phyloP scores from a whole-genome alignment of 495 filamentous ascomycete genomes.

The Geoglossum glabrum region DNA sequence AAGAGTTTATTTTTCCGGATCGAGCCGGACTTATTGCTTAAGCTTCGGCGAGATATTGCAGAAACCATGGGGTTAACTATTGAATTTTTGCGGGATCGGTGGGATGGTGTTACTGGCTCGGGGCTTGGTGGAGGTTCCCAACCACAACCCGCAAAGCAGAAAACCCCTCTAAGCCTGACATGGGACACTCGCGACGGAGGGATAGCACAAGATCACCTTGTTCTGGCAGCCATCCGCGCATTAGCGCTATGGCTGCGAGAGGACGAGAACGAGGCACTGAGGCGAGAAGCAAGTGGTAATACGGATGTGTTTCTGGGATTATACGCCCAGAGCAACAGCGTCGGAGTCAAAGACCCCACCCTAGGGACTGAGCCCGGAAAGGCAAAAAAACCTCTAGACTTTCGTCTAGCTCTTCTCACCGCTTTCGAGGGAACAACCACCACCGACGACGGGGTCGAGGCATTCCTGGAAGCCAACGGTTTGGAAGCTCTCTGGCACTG shows the following conservation, averaged over 20 bases:
- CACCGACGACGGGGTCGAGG: slow-evolving; percentile 23
- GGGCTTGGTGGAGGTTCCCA: slow-evolving; percentile 31
- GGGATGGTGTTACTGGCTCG: slow-evolving; percentile 35
- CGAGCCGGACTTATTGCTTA: slow-evolving; percentile 31
- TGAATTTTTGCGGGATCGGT: slow-evolving; percentile 45
- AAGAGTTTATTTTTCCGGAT: neutral
- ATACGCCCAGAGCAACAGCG: slow-evolving; percentile 20
- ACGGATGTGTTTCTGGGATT: slow-evolving; percentile 37
- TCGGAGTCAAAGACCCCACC: slow-evolving; percentile 2
- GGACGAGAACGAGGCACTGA: slow-evolving; percentile 36
- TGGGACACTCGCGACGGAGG: slow-evolving; percentile 30
- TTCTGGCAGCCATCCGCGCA: slow-evolving; percentile 26
- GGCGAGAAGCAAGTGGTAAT: slow-evolving; percentile 31
- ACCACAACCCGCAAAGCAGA: slow-evolving; percentile 15
- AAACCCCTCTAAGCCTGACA: slow-evolving; percentile 22
- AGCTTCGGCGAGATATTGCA: slow-evolving; percentile 33
- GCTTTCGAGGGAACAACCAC: slow-evolving; percentile 30
- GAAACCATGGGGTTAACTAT: slow-evolving; percentile 36
- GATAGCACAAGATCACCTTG: slow-evolving; percentile 26
- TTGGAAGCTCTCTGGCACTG: slow-evolving; percentile 24
- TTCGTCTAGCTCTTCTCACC: slow-evolving; percentile 28
- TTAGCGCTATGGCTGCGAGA: slow-evolving; percentile 41
- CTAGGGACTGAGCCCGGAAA: slow-evolving; percentile 12
- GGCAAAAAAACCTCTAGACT: neutral
- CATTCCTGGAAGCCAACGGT: slow-evolving; percentile 24